Evolutionary conservation across 78 protist species (phyloP).

Genomic region (Monocercomonoides exilis): DNA sequence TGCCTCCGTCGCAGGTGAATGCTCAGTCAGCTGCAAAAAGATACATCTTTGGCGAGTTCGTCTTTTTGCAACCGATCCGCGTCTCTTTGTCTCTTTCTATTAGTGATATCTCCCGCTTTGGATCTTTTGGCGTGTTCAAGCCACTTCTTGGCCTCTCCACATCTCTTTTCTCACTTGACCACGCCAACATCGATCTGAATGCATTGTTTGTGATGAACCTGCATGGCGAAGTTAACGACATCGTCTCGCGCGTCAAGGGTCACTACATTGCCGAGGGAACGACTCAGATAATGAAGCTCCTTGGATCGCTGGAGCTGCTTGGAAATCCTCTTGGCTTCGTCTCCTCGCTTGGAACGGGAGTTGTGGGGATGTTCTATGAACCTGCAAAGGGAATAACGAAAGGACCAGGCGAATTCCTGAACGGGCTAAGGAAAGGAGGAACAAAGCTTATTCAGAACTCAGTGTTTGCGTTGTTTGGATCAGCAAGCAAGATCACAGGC

Average conservation of each 20-base stretch:
- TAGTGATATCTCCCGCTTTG: background rate
- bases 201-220: background rate
- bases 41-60: background rate
- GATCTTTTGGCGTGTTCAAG: background rate
- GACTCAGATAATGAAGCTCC: background rate
- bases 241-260: background rate
- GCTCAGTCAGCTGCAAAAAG: background rate
- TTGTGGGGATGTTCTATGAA: background rate
- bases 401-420: background rate
- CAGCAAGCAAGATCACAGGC: background rate
- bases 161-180: background rate
- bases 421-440: background rate
- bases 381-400: background rate
- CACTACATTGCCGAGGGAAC: background rate
- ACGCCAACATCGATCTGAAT: background rate
- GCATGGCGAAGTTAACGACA: background rate
- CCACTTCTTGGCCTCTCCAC: background rate
- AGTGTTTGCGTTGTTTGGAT: background rate
- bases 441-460: background rate
- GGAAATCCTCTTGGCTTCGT: conserved; percentile 15
- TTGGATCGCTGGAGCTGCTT: background rate
- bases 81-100: background rate
- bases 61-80: background rate
- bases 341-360: background rate
- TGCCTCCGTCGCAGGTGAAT: no score